phyloP scores from a whole-genome alignment of 257 asterid species.

The Linaria vulgaris region DNA sequence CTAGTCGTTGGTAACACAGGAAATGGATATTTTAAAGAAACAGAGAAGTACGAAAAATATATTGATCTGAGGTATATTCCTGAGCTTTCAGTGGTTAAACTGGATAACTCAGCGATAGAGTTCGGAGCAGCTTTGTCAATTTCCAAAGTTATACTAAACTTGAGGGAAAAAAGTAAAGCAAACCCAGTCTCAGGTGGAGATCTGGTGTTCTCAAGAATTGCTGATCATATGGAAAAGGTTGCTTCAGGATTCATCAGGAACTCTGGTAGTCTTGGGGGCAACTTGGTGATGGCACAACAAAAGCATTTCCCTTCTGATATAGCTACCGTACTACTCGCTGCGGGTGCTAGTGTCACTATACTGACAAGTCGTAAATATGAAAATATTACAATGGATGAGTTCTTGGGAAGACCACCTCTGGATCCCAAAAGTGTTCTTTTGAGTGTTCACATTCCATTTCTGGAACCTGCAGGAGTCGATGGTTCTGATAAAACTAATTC shows the following conservation, averaged over 20 bases:
- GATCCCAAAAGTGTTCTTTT: conserved; percentile 48
- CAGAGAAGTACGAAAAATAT: conserved; percentile 38
- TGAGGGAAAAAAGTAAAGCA: conserved; percentile 36
- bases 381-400: conserved; percentile 47
- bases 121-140: conserved; percentile 66
- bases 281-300: conserved; percentile 68
- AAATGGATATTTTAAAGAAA: conserved; percentile 60
- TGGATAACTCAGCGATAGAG: conserved; percentile 41
- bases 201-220: conserved; percentile 39
- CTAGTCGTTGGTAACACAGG: conserved; percentile 69
- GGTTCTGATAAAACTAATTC: conserved; percentile 23
- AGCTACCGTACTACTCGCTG: conserved; percentile 57
- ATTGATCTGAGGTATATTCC: conserved; percentile 58
- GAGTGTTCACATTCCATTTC: conserved; percentile 45
- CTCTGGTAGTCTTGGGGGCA: conserved; percentile 68
- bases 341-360: conserved; percentile 48
- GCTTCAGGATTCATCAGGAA: conserved; percentile 61
- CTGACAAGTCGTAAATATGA: conserved; percentile 33
- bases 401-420: conserved; percentile 46
- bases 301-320: conserved; percentile 66
- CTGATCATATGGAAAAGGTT: conserved; percentile 65
- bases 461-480: conserved; percentile 27
- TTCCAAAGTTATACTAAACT: conserved; percentile 42
- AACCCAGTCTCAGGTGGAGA: conserved; percentile 21
- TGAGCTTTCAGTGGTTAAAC: conserved; percentile 46